Evolutionary conservation across 148 eudicot genomes (phyloP).

Genomic region (Silene latifolia): DNA sequence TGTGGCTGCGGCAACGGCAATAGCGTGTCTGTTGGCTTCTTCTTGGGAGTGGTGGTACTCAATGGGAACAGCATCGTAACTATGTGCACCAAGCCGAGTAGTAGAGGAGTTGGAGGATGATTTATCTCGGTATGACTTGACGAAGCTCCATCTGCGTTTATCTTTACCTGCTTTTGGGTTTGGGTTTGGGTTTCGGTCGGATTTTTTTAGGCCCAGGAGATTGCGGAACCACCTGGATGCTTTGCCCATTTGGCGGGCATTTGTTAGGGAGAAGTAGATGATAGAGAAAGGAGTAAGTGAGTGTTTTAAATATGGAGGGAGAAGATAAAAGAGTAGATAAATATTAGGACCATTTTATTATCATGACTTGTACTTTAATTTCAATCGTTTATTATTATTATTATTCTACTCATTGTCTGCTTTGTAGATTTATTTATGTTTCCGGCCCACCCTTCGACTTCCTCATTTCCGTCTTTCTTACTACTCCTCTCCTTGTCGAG

Average conservation of each 20-base stretch:
- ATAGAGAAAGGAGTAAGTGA: not conserved
- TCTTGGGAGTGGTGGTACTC: not conserved
- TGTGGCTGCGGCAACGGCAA: slow-evolving; percentile 61
- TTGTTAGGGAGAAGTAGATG: not conserved
- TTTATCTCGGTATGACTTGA: slow-evolving; percentile 45
- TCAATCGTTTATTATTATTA: too few species aligned
- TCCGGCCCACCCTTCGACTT: too few species aligned
- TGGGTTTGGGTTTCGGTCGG: slow-evolving; percentile 25
- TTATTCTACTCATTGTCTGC: too few species aligned
- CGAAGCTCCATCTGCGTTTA: slow-evolving; percentile 53
- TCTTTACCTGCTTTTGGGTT: slow-evolving; percentile 23
- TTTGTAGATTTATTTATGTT: too few species aligned
- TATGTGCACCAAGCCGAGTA: not conserved
- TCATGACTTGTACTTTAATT: too few species aligned
- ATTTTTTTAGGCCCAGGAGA: slow-evolving; percentile 40
- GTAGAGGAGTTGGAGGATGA: not conserved
- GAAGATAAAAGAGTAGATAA: too few species aligned
- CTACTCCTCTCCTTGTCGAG: too few species aligned
- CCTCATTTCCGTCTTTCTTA: too few species aligned
- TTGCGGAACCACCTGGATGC: slow-evolving; percentile 57
- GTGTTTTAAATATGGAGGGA: not conserved
- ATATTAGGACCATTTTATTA: too few species aligned
- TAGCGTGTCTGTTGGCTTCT: slow-evolving; percentile 48
- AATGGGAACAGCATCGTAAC: slow-evolving; percentile 15
- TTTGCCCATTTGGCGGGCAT: slow-evolving; percentile 55